Percentiles rank a stretch among this genome's conserved stretches.
Conservation (phyloP, 2,329 filamentous ascomycete genomes). For the Mycosphaerella arachidis region DNA sequence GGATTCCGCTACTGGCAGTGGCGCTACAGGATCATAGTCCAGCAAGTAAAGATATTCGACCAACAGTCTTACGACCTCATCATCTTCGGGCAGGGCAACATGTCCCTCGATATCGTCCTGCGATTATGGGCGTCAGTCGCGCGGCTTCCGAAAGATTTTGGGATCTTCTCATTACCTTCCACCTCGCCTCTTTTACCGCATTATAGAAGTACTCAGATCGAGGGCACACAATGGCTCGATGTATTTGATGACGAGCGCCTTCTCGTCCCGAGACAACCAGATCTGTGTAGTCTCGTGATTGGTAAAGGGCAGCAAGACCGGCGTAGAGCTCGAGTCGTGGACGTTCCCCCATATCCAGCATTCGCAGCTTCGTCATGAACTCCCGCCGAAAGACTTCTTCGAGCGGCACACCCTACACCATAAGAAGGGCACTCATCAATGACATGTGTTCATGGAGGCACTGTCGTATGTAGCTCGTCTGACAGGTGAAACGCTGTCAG, state of each 20-base stretch:
- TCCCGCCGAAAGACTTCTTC: not conserved
- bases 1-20: not conserved
- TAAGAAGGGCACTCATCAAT: not conserved
- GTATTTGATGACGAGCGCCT: conserved; percentile 17
- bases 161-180: conserved; percentile 13
- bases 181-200: conserved; percentile 17
- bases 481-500: not conserved
- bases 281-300: conserved; percentile 22
- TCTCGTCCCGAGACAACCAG: conserved; percentile 17
- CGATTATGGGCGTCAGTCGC: not conserved
- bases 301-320: conserved; percentile 18
- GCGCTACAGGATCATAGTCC: conserved; percentile 22
- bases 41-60: conserved; percentile 27
- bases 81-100: conserved; percentile 22
- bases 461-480: not conserved
- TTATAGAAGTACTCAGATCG: conserved; percentile 19
- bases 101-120: conserved; percentile 24
- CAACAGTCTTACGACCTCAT: conserved; percentile 23
- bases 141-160: not conserved
- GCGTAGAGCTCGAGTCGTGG: conserved; percentile 15
- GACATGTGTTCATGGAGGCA: not conserved
- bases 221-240: conserved; percentile 25
- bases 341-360: conserved; percentile 15
- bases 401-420: not conserved
- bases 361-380: not conserved